Evolutionary conservation across 768 basidiomycete genomes (phyloP).

Genomic region (Amanita pallidorosea): DNA sequence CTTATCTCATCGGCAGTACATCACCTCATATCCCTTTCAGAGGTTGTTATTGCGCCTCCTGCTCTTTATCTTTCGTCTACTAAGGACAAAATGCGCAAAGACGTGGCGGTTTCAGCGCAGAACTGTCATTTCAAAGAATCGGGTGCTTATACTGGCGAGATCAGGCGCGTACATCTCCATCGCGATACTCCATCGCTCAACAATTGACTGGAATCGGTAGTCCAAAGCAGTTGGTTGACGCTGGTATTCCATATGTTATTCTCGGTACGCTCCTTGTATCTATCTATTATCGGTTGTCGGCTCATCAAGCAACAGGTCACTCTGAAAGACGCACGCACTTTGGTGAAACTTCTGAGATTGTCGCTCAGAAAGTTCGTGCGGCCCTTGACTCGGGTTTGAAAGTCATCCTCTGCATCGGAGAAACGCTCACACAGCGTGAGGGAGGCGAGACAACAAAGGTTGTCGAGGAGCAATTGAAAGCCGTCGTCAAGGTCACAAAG

Average conservation of each 20-base stretch:
- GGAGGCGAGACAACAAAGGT: constrained; percentile 64
- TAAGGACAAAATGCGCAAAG: constrained; percentile 47
- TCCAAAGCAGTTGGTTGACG: constrained; percentile 76
- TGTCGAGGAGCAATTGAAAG: constrained; percentile 73
- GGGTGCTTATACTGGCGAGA: constrained; percentile 96
- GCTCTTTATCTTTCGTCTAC: constrained; percentile 78
- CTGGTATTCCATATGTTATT: constrained; percentile 84
- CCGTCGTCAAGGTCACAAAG: constrained; percentile 52
- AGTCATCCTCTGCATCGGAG: constrained; percentile 95
- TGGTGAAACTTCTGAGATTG: constrained; percentile 72
- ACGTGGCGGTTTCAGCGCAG: constrained; percentile 79
- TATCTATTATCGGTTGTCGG: constrained; percentile 4
- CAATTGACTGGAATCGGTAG: constrained; percentile 23
- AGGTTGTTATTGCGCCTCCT: constrained; percentile 91
- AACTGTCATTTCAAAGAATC: constrained; percentile 78
- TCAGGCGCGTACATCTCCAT: constrained; percentile 45
- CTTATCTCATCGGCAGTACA: constrained; percentile 7
- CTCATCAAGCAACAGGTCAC: constrained; percentile 46
- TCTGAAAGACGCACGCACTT: constrained; percentile 94
- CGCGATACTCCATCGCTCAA: background rate
- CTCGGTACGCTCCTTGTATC: constrained; percentile 42
- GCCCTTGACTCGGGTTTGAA: constrained; percentile 66
- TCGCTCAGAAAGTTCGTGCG: constrained; percentile 81
- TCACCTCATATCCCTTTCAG: constrained; percentile 25
- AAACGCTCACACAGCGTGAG: constrained; percentile 86